Evolutionary conservation across 1,284 basidiomycete species (phyloP).

Genomic region (Pterulicium gracile): DNA sequence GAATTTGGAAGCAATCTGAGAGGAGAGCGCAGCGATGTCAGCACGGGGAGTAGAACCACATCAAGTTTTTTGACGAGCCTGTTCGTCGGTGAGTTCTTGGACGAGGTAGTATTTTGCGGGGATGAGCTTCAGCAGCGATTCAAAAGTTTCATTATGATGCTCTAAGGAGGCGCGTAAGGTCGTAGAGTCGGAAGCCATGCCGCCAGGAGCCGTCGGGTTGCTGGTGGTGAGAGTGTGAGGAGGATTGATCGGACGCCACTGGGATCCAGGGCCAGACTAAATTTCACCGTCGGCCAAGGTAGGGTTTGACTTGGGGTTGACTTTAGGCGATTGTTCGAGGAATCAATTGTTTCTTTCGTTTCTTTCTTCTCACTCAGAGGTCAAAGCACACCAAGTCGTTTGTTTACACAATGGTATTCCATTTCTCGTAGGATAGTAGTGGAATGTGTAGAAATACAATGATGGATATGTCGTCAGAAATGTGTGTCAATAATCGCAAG

Average conservation of each 20-base stretch:
- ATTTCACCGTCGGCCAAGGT: no score
- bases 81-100: conserved; percentile 57
- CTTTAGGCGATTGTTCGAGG: no score
- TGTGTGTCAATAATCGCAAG: neutral
- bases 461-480: conserved; percentile 2
- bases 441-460: conserved; percentile 1
- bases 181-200: conserved; percentile 42
- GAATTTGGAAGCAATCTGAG: conserved; percentile 56
- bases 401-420: neutral
- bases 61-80: conserved; percentile 26
- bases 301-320: no score
- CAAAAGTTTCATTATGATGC: conserved; percentile 76
- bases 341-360: no score
- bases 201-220: no score
- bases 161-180: conserved; percentile 62
- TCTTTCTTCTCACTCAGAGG: no score
- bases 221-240: no score
- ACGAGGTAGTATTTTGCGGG: conserved; percentile 82
- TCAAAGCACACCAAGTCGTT: no score
- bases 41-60: conserved; percentile 3
- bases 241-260: no score
- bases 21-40: neutral
- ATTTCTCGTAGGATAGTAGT: conserved; percentile 1
- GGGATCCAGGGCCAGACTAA: no score
- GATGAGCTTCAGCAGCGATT: conserved; percentile 71